A percentile compares a stretch with the other conserved stretches of the same genome.
Evolutionary conservation across 768 basidiomycete species (phyloP).

Genomic region (Phaffia australis): DNA sequence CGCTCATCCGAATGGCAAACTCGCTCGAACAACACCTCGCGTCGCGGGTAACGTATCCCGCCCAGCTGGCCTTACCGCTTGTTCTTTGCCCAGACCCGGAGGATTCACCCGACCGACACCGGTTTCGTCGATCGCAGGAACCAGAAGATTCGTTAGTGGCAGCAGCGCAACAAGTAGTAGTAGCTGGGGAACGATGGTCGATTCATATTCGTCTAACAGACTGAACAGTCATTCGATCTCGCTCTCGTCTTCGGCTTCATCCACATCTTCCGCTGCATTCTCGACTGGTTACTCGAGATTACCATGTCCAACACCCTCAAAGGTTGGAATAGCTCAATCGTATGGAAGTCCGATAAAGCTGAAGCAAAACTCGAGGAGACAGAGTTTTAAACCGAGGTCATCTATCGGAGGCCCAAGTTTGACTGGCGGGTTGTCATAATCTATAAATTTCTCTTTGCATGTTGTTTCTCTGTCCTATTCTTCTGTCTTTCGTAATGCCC

Average conservation of each 20-base stretch:
- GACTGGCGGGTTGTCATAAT: background rate
- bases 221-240: background rate
- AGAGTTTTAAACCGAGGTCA: slow-evolving; percentile 74
- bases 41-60: background rate
- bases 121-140: background rate
- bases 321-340: background rate
- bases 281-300: background rate
- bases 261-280: background rate
- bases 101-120: background rate
- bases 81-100: slow-evolving; percentile 10
- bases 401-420: slow-evolving; percentile 43
- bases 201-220: background rate
- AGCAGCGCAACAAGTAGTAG: slow-evolving; percentile 9
- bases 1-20: background rate
- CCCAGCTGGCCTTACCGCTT: slow-evolving; percentile 12
- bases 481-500: background rate
- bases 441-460: background rate
- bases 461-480: background rate
- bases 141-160: background rate
- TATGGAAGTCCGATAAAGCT: background rate
- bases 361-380: slow-evolving; percentile 41
- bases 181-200: slow-evolving; percentile 3
- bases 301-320: no score
- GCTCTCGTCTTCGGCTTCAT: background rate
- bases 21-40: slow-evolving; percentile 10